These are phyloP conservation scores for Psilocybe cyanescens DNA, from an alignment of 768 basidiomycete genomes.

Conservation along the genomic window DNA sequence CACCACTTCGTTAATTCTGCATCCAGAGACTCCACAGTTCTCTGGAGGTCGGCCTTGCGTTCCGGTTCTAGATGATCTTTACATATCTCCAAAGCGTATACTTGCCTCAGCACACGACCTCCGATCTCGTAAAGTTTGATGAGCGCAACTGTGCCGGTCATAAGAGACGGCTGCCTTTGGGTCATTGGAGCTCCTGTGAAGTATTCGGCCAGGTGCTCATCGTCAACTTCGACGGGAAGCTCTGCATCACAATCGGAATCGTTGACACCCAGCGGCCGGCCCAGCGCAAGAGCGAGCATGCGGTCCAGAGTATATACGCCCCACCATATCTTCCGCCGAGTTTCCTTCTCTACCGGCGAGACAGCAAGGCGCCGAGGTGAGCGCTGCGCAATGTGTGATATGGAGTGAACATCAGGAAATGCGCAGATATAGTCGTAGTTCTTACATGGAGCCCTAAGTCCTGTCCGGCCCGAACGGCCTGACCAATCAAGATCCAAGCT, in stretches of 20 bases:
- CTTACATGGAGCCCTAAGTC: conserved; percentile 92
- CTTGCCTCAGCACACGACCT: conserved; percentile 79
- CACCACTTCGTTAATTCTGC: conserved; percentile 82
- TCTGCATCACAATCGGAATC: conserved; percentile 93
- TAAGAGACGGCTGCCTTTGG: conserved; percentile 65
- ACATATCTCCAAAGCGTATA: conserved; percentile 81
- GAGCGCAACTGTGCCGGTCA: conserved; percentile 81
- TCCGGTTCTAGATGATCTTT: conserved; percentile 76
- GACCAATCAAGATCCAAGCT: conserved; percentile 91
- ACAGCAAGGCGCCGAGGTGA: conserved; percentile 77
- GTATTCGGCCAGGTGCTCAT: conserved; percentile 74
- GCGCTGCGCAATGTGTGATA: conserved; percentile 52
- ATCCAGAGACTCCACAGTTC: conserved; percentile 78
- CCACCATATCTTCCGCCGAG: conserved; percentile 93
- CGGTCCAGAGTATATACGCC: conserved; percentile 88
- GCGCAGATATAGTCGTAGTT: conserved; percentile 12
- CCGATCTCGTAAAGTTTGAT: conserved; percentile 83
- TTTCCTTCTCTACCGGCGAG: conserved; percentile 82
- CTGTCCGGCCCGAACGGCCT: conserved; percentile 87
- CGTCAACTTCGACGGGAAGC: conserved; percentile 81
- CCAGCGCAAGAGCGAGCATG: conserved; percentile 90
- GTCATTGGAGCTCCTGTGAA: conserved; percentile 65
- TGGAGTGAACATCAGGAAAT: conserved; percentile 10
- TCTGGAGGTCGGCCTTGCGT: conserved; percentile 75
- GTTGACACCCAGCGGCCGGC: conserved; percentile 86